phyloP scores from a whole-genome alignment of 257 asterid genomes.

The Solanum arcanum region DNA sequence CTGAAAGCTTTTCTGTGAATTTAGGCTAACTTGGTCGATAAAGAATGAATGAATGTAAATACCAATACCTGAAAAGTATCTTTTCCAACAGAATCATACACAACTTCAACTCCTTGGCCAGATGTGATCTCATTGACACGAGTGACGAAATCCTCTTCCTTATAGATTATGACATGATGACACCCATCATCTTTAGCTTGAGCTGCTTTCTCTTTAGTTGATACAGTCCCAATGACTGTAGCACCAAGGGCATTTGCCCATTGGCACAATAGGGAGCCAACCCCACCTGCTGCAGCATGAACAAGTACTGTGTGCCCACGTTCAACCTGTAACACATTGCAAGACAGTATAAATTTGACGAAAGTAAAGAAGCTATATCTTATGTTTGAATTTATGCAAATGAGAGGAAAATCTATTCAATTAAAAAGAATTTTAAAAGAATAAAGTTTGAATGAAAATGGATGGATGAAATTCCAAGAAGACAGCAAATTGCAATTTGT shows the following conservation, averaged over 20 bases:
- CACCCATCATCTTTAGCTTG: slow-evolving; percentile 96
- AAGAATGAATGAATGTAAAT: neutral
- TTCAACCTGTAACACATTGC: slow-evolving; percentile 47
- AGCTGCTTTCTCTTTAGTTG: slow-evolving; percentile 75
- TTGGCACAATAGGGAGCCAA: slow-evolving; percentile 89
- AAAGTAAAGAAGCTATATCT: neutral
- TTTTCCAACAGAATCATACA: slow-evolving; percentile 96
- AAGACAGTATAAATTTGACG: neutral
- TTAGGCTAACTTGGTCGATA: neutral
- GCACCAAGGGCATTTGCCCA: slow-evolving; percentile 97
- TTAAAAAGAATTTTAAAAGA: neutral
- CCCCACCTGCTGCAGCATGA: slow-evolving; percentile 99
- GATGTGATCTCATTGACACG: slow-evolving; percentile 87
- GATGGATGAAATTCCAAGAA: neutral
- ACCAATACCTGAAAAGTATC: slow-evolving; percentile 82
- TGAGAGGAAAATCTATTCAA: neutral
- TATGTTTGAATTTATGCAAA: neutral
- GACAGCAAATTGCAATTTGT: neutral
- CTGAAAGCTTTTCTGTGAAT: neutral
- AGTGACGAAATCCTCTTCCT: slow-evolving; percentile 69
- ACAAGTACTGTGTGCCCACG: slow-evolving; percentile 73
- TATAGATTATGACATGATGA: slow-evolving; percentile 69
- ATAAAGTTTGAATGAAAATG: neutral
- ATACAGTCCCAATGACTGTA: slow-evolving; percentile 88
- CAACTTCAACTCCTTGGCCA: slow-evolving; percentile 91